Percentiles rank a stretch among this genome's conserved stretches.
phyloP scores from a whole-genome alignment of 2,329 filamentous ascomycete species.

The Cytospora paraplurivora region DNA sequence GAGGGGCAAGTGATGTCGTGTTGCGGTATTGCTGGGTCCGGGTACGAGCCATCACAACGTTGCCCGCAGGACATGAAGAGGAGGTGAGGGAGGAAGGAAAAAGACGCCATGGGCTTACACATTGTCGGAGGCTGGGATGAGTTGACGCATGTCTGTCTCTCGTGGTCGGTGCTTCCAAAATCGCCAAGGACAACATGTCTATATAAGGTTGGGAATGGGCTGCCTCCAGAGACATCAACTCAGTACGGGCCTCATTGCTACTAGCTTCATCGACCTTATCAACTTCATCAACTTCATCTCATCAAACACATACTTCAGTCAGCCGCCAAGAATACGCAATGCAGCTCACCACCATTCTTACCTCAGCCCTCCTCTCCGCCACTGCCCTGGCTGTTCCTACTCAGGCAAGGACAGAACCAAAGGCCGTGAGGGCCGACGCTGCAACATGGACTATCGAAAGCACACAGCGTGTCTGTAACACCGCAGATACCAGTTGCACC shows the following conservation, averaged over 20 bases:
- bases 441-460: slow-evolving; percentile 44
- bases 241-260: neutral
- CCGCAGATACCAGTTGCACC: slow-evolving; percentile 42
- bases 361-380: slow-evolving; percentile 35
- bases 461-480: slow-evolving; percentile 44
- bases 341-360: slow-evolving; percentile 38
- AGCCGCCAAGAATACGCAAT: slow-evolving; percentile 35
- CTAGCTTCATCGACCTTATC: neutral
- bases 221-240: neutral
- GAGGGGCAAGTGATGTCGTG: neutral
- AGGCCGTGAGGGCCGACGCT: slow-evolving; percentile 36
- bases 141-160: slow-evolving; percentile 16
- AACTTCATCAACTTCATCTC: neutral
- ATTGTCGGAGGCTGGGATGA: neutral
- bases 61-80: neutral
- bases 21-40: neutral
- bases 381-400: slow-evolving; percentile 34
- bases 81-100: slow-evolving; percentile 8
- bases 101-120: slow-evolving; percentile 8
- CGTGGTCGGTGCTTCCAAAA: neutral
- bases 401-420: slow-evolving; percentile 31
- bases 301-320: slow-evolving; percentile 1
- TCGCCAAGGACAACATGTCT: slow-evolving; percentile 6
- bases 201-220: slow-evolving; percentile 18
- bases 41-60: slow-evolving; percentile 23